phyloP scores from a whole-genome alignment of 768 basidiomycete genomes.

The Boletus eberwhitei region DNA sequence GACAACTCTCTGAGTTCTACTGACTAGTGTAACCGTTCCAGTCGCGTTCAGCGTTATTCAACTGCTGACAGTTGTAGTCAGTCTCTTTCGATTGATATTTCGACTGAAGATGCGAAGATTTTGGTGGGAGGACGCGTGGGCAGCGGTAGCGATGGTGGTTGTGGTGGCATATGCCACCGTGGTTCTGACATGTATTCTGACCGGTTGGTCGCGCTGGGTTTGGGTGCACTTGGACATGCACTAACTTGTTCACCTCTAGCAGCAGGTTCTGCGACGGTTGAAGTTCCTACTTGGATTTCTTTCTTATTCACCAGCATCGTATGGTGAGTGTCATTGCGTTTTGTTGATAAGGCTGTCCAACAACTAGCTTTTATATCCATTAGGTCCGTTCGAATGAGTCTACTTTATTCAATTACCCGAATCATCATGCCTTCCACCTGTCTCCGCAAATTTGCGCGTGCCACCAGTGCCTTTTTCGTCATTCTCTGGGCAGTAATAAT shows the following conservation, averaged over 20 bases:
- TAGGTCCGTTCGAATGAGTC: slow-evolving; percentile 11
- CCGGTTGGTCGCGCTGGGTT: background rate
- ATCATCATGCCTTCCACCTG: slow-evolving; percentile 1
- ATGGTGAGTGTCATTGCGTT: background rate
- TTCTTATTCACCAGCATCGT: background rate
- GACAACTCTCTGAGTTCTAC: background rate
- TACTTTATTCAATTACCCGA: slow-evolving; percentile 14
- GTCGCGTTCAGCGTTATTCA: background rate
- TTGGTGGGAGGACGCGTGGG: slow-evolving; percentile 17
- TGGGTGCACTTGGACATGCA: background rate
- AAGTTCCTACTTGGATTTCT: background rate
- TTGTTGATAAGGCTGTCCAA: background rate
- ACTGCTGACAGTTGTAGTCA: background rate
- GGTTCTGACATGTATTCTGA: background rate
- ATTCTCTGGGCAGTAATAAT: slow-evolving; percentile 1
- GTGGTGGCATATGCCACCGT: background rate
- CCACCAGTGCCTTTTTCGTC: slow-evolving; percentile 2
- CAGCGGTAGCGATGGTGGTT: background rate
- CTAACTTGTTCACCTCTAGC: background rate
- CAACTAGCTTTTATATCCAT: background rate
- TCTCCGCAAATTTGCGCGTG: background rate
- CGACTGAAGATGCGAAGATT: slow-evolving; percentile 8
- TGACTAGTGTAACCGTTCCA: background rate
- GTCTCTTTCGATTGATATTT: slow-evolving; percentile 5
- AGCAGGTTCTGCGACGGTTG: background rate